These are phyloP conservation scores for Iris pallida DNA, from an alignment of 116 monocot species.

Conservation along the genomic window DNA sequence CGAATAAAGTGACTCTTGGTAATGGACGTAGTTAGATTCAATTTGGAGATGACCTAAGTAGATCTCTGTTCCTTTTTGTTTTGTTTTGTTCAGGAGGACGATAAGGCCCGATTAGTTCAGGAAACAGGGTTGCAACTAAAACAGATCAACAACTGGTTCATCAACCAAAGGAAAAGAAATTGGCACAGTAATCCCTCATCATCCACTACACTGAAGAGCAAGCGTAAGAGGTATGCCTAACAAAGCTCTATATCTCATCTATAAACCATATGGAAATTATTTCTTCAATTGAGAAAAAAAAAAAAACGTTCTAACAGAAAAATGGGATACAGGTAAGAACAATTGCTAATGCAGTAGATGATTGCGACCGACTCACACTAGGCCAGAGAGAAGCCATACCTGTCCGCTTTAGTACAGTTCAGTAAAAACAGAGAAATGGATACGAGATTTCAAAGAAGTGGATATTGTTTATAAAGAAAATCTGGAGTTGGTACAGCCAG, in stretches of 20 bases:
- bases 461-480: background rate
- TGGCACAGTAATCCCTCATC: conserved; percentile 87
- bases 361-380: background rate
- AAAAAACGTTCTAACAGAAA: background rate
- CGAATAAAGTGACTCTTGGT: too few relatives aligned
- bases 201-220: conserved; percentile 55
- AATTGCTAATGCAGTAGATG: background rate
- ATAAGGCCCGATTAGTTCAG: conserved; percentile 77
- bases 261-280: background rate
- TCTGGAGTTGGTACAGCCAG: background rate
- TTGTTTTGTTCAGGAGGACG: conserved; percentile 51
- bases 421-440: background rate
- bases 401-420: background rate
- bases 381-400: background rate
- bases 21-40: too few relatives aligned
- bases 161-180: conserved; percentile 86
- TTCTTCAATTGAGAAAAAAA: background rate
- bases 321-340: background rate
- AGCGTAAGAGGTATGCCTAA: conserved; percentile 59
- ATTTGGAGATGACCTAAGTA: too few relatives aligned
- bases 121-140: conserved; percentile 84
- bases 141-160: conserved; percentile 93
- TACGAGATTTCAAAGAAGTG: background rate
- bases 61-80: background rate
- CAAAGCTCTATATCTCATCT: background rate